Evolutionary conservation across 2,329 filamentous ascomycete genomes (phyloP).

Genomic region (Colletotrichum tropicale): DNA sequence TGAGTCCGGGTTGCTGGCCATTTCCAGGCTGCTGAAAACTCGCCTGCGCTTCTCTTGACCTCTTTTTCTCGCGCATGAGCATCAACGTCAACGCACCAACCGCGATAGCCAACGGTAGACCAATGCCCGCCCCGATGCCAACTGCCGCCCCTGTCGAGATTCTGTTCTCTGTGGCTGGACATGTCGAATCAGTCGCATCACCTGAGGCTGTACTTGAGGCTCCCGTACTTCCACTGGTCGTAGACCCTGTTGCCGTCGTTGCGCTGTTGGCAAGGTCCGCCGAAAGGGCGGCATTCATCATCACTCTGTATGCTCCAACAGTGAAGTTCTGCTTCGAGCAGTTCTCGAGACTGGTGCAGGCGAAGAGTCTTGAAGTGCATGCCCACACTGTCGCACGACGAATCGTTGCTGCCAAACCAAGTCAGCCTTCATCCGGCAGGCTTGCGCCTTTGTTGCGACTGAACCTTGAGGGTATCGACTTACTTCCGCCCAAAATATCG

Average conservation of each 20-base stretch:
- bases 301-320: not conserved
- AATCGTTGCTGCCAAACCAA: not conserved
- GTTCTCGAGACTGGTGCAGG: not conserved
- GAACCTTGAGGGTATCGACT: not conserved
- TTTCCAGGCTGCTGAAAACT: not conserved
- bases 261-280: not conserved
- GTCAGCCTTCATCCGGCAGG: not conserved
- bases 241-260: not conserved
- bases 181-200: not conserved
- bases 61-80: conserved; percentile 16
- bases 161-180: not conserved
- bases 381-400: not conserved
- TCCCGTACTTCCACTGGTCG: not conserved
- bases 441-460: not conserved
- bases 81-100: not conserved
- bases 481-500: not conserved
- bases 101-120: conserved; percentile 1
- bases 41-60: not conserved
- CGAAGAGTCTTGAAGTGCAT: not conserved
- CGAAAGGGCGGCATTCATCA: conserved; percentile 8
- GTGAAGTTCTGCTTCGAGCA: conserved; percentile 8
- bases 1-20: not conserved
- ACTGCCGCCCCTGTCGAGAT: conserved; percentile 10
- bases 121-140: conserved; percentile 12
- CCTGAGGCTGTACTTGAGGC: not conserved